Evolutionary conservation across 495 filamentous ascomycete species (phyloP), one percentile per base, ranked within the genome.

Genomic region (Lophiostoma macrostomum): DNA sequence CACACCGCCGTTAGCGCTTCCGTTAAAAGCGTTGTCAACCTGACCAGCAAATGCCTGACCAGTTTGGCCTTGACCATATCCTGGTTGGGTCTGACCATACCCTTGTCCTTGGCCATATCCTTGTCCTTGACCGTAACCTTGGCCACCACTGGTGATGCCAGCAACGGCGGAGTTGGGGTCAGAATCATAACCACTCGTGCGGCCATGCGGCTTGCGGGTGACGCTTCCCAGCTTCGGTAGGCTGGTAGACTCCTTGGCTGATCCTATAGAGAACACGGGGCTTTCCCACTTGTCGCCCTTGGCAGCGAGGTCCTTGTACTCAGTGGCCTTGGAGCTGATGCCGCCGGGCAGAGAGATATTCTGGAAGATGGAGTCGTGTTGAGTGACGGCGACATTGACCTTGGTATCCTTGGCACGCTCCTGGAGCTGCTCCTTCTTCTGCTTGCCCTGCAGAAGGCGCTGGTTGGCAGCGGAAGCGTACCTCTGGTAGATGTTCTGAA

Each of bases 241-340:
- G 63, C 86, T 78, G 28, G 70, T 74, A 12, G 87, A 86, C 72
- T 85, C 81, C 4, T 76, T 62, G 5, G 91, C 89, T n/a, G 70
- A 75, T 44, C 93, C 94, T 55, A 97, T 84, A 63, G 80, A 83
- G 76, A 98, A 98, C 63, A 98, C 82, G 25, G 94, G 90, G 24
- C 85, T 91, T 73, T 96, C 85, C 93, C 93, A 98, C 69, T 83
- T 84, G 60, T 96, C 85, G 41, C 94, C 93, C 77, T 89, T 90
- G 46, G 74, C 73, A 12, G 93, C 88, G 31, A 96, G 75, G 35
- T 96, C 83, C 69, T 83, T 89, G 76, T 91, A 97, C 69, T 96
- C 87, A 45, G 91, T 95, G 16, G 93, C 91, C 80, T 96, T 96
- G 73, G 80, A 85, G 48, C 86, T 89, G 68, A 96, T 91, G 52